Conservation (phyloP, 2,329 filamentous ascomycete genomes). For the Sporothrix humicola region DNA sequence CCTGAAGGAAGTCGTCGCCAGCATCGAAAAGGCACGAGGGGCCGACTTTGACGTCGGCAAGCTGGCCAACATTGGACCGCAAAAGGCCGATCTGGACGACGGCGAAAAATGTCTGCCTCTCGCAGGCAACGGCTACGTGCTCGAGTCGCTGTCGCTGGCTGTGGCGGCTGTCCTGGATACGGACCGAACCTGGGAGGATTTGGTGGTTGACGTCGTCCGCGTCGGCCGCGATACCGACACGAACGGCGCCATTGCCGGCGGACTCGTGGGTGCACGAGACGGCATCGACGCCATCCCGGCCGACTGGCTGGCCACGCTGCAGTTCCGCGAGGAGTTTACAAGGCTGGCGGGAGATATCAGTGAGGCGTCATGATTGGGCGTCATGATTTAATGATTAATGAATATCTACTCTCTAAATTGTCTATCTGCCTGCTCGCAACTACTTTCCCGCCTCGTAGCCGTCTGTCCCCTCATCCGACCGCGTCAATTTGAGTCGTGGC, state of each 20-base stretch:
- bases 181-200: conserved; percentile 48
- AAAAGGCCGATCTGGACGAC: background rate
- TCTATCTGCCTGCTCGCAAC: background rate
- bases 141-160: conserved; percentile 51
- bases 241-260: conserved; percentile 54
- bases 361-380: no score
- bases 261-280: conserved; percentile 53
- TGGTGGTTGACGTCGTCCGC: conserved; percentile 53
- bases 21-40: conserved; percentile 43
- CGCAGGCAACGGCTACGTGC: conserved; percentile 49
- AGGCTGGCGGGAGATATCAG: conserved; percentile 20
- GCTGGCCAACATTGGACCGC: conserved; percentile 46
- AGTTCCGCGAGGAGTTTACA: conserved; percentile 50
- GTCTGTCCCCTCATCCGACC: conserved; percentile 32
- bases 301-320: conserved; percentile 49
- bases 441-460: conserved; percentile 24
- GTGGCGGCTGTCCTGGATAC: conserved; percentile 52
- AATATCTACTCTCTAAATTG: background rate
- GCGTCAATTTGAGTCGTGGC: background rate
- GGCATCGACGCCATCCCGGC: conserved; percentile 50
- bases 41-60: conserved; percentile 38
- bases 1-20: conserved; percentile 26
- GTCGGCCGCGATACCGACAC: conserved; percentile 55
- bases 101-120: conserved; percentile 40
- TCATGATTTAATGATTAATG: background rate